A percentile compares a stretch with the other conserved stretches of the same genome.
phyloP scores from a whole-genome alignment of 1,284 basidiomycete genomes.

The Puccinia triticina region DNA sequence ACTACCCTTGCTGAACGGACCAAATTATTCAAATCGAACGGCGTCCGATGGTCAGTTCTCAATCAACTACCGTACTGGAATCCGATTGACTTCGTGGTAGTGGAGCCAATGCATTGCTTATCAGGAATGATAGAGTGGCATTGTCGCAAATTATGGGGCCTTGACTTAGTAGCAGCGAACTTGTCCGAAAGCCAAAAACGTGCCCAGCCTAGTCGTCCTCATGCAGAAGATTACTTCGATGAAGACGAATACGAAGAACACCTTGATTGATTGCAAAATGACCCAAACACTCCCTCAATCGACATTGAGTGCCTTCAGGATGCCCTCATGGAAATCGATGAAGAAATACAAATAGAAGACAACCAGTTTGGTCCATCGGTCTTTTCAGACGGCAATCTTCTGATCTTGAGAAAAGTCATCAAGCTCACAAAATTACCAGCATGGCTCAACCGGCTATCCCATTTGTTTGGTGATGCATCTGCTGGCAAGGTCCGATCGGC shows the following conservation, averaged over 20 bases:
- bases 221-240: background rate
- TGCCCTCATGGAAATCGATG: slow-evolving; percentile 23
- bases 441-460: slow-evolving; percentile 19
- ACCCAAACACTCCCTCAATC: background rate
- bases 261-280: background rate
- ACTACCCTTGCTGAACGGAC: background rate
- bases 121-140: slow-evolving; percentile 38
- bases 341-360: slow-evolving; percentile 1
- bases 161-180: background rate
- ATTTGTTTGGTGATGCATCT: slow-evolving; percentile 14
- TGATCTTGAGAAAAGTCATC: background rate
- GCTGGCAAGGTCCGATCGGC: slow-evolving; percentile 23
- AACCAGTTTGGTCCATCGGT: background rate
- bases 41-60: slow-evolving; percentile 27
- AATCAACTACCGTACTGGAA: slow-evolving; percentile 34
- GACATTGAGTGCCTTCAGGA: slow-evolving; percentile 5
- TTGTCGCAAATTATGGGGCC: slow-evolving; percentile 3
- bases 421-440: background rate
- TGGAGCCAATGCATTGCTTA: slow-evolving; percentile 32
- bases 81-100: slow-evolving; percentile 1
- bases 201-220: background rate
- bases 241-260: background rate
- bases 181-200: background rate
- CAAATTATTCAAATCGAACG: background rate
- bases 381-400: background rate